Evolutionary conservation across 805 yeast species (phyloP).

Genomic region (Debaryomyces maramus): DNA sequence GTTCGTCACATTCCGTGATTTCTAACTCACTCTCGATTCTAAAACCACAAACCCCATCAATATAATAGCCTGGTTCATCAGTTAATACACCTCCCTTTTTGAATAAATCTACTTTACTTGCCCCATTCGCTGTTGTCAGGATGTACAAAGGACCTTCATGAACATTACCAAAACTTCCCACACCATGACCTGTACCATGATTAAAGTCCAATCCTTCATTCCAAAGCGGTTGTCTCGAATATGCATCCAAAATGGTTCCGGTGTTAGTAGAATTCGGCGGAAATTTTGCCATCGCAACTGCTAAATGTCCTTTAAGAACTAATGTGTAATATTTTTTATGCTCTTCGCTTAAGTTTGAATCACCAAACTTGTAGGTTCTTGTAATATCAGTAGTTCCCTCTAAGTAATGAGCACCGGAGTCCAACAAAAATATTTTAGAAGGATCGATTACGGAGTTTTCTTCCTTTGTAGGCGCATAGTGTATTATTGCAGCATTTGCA

Average conservation of each 20-base stretch:
- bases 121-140: conserved; percentile 53
- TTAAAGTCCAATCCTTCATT: conserved; percentile 78
- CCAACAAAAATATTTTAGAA: conserved; percentile 69
- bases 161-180: conserved; percentile 87
- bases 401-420: conserved; percentile 87
- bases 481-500: conserved; percentile 72
- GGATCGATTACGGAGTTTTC: conserved; percentile 63
- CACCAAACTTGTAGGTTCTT: conserved; percentile 71
- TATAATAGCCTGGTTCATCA: conserved; percentile 94
- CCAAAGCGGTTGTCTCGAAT: conserved; percentile 85
- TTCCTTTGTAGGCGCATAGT: conserved; percentile 67
- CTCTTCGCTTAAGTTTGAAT: conserved; percentile 39
- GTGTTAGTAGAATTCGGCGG: conserved; percentile 65
- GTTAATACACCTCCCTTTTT: conserved; percentile 70
- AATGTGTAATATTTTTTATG: conserved; percentile 76
- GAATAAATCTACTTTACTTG: conserved; percentile 45
- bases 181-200: conserved; percentile 98
- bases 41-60: conserved; percentile 86
- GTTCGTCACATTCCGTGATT: conserved; percentile 44
- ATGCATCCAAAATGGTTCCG: conserved; percentile 73
- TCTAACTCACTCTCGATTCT: conserved; percentile 84
- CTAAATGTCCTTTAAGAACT: conserved; percentile 89
- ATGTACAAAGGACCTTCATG: conserved; percentile 95
- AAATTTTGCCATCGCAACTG: conserved; percentile 76
- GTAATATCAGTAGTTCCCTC: conserved; percentile 98